Evolutionary conservation across 345 rosid genomes (phyloP).

Genomic region (Gossypium thurberi): DNA sequence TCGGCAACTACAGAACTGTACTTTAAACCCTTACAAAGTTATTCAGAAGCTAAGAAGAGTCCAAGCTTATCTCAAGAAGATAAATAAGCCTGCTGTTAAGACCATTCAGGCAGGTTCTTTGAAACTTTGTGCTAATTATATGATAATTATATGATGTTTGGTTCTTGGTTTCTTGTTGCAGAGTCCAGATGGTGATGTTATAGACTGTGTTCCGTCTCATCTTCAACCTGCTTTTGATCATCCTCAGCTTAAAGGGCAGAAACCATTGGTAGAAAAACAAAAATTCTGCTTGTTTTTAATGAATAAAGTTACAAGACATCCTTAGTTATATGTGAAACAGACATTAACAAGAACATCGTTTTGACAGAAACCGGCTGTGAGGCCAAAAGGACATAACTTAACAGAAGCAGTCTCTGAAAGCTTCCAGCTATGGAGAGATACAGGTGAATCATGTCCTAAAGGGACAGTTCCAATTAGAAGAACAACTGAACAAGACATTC

Average conservation of each 20-base stretch:
- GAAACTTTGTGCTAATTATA: constrained; percentile 1
- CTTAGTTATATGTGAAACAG: neutral
- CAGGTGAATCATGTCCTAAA: constrained; percentile 77
- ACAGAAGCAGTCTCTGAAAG: constrained; percentile 24
- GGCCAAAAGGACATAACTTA: constrained; percentile 47
- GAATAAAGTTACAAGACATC: constrained; percentile 4
- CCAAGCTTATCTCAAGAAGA: constrained; percentile 49
- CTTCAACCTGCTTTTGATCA: constrained; percentile 94
- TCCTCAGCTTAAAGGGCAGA: constrained; percentile 68
- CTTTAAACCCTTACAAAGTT: constrained; percentile 44
- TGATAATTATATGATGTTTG: constrained; percentile 7
- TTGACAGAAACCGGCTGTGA: constrained; percentile 59
- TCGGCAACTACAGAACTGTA: constrained; percentile 33
- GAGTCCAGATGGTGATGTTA: constrained; percentile 97
- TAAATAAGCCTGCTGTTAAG: constrained; percentile 85
- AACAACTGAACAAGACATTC: constrained; percentile 58
- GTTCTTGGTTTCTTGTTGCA: constrained; percentile 20
- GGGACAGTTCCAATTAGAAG: constrained; percentile 89
- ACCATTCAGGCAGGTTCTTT: constrained; percentile 55
- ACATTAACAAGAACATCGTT: neutral
- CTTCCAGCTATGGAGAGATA: constrained; percentile 69
- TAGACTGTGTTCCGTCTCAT: constrained; percentile 81
- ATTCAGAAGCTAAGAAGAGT: constrained; percentile 44
- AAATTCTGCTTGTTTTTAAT: neutral
- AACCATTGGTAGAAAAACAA: constrained; percentile 45